A percentile compares a stretch with the other conserved stretches of the same genome.
Conservation (phyloP, 768 basidiomycete genomes). For the Lentinula aciculospora region DNA sequence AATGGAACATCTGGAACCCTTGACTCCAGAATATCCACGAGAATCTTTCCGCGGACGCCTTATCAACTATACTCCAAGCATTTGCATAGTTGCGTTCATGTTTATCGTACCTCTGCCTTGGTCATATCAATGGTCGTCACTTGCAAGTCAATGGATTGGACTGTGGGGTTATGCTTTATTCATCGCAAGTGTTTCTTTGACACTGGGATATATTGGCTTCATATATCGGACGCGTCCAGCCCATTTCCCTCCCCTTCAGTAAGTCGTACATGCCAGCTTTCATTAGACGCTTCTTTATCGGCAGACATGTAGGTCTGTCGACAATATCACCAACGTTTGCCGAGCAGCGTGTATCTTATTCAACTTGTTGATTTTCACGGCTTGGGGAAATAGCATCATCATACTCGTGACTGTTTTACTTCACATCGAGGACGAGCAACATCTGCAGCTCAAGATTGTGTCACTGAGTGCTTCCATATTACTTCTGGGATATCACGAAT, state of each 20-base stretch:
- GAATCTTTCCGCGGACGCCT: neutral
- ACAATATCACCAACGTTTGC: neutral
- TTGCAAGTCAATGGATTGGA: neutral
- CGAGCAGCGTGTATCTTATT: neutral
- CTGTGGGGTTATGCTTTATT: neutral
- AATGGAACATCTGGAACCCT: neutral
- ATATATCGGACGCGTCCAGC: neutral
- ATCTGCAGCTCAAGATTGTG: neutral
- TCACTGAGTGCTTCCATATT: neutral
- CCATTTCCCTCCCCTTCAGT: neutral
- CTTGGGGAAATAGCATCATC: neutral
- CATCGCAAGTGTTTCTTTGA: neutral
- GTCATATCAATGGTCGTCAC: neutral
- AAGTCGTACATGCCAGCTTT: neutral
- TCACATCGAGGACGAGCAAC: neutral
- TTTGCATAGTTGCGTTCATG: neutral
- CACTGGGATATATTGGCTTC: neutral
- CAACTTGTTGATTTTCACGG: neutral
- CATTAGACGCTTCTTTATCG: neutral
- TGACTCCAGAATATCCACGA: neutral
- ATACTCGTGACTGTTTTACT: neutral
- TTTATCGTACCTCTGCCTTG: neutral
- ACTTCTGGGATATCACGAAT: neutral
- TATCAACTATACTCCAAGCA: neutral
- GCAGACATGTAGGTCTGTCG: neutral